Conservation (phyloP, 73 alveolate genomes). For the Loxodes magnus region DNA sequence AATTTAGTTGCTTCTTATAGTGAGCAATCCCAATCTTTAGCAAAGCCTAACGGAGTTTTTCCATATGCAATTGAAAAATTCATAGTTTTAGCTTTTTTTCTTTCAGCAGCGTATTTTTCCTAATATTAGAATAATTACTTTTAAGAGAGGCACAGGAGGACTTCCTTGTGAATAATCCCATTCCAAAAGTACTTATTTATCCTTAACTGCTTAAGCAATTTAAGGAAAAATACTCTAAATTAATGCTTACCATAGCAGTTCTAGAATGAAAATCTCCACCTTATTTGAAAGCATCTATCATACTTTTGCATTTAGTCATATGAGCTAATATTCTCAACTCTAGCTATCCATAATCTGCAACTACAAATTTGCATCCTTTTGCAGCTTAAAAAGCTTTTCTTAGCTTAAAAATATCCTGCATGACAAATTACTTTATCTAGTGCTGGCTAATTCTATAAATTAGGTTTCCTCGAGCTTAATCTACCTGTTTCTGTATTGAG, state of each 20-base stretch:
- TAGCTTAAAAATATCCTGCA: slow-evolving; percentile 62
- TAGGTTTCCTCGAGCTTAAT: slow-evolving; percentile 75
- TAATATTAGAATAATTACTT: too few species aligned
- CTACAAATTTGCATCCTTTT: slow-evolving; percentile 63
- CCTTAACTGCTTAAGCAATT: slow-evolving; percentile 55
- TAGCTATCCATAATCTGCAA: slow-evolving; percentile 92
- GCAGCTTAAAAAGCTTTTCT: slow-evolving; percentile 71
- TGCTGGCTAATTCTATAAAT: slow-evolving; percentile 83
- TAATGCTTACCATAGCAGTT: slow-evolving; percentile 49
- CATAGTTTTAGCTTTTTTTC: slow-evolving; percentile 88
- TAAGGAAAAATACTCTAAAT: slow-evolving; percentile 84
- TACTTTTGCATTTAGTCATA: slow-evolving; percentile 73
- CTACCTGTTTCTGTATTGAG: slow-evolving; percentile 93
- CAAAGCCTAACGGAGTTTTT: slow-evolving; percentile 78
- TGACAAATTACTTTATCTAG: too few species aligned
- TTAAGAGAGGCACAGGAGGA: slow-evolving; percentile 74
- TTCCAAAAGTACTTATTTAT: slow-evolving; percentile 66
- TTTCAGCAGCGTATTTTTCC: slow-evolving; percentile 62
- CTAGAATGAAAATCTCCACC: slow-evolving; percentile 77
- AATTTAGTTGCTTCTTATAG: slow-evolving; percentile 63
- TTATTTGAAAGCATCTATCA: slow-evolving; percentile 75
- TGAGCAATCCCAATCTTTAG: slow-evolving; percentile 74
- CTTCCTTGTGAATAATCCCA: slow-evolving; percentile 80
- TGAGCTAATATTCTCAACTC: slow-evolving; percentile 91
- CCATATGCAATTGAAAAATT: slow-evolving; percentile 93